Base-by-base conservation (phyloP, 192 early-diverging fungal genomes). In the Phycomyces blakesleeanus region DNA sequence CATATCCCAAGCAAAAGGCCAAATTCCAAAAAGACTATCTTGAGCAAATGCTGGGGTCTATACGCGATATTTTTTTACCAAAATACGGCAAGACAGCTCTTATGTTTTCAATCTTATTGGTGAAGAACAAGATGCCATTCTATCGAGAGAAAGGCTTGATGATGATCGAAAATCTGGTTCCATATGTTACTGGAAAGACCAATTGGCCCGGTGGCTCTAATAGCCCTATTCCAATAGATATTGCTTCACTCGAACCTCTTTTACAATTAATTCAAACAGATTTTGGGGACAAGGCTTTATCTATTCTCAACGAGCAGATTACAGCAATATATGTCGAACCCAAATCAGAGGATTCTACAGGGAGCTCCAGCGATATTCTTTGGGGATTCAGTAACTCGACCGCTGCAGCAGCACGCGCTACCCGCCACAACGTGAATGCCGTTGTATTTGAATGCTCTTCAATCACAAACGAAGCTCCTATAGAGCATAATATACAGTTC, bases 1-100 rank as follows among this genome's bases (percentile, higher is more conserved):
- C 86, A 0, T 91, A 85, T 60, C 67, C 82, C 4, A 89, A 85
- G 62, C 78, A 85, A 61, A 73, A 81, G 15, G 86, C 88, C 63
- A 74, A 89, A 42, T 72, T 74, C 55, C 77, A 84, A 59, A 82
- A 88, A n/a, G 90, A 93, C 62, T 94, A 90, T 64, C 69, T 91
- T n/a, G 63, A 78, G 41, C 86, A 92, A 50, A 69, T 89, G n/a
- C 74, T 85, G 12, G 70, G 63, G 0, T 51, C 83, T 8, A 65
- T 93, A 9, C 62, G 78, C 11, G 85, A 91, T 21, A 66, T 72
- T 6, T 94, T 82, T 65, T 83, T 93, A 42, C 83, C 83, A 0
- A 64, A 69, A 10, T 76, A 86, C 40, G 77, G 88, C 59, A 76
- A 77, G 25, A 67, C 79, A 59, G 77, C 76, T n/a, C 66, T 90